These are phyloP conservation scores for Ilyonectria sp. DNA, from an alignment of 2,329 filamentous ascomycete species.

Conservation along the genomic window DNA sequence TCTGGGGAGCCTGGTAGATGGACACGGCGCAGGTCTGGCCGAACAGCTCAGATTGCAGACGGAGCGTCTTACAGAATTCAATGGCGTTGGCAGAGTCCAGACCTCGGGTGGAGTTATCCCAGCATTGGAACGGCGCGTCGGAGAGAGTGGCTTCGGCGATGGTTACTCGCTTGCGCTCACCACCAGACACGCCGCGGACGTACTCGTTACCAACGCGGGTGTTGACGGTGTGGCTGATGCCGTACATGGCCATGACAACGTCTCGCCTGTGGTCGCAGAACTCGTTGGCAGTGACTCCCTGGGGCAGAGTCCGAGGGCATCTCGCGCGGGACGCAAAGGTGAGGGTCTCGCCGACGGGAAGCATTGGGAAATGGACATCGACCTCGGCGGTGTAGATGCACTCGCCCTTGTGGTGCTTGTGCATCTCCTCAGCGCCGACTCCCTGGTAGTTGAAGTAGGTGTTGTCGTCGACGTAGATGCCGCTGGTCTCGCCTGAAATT, in stretches of 20 bases:
- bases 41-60: conserved; percentile 27
- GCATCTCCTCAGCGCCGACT: conserved; percentile 27
- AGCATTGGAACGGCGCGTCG: conserved; percentile 27
- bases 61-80: conserved; percentile 27
- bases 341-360: conserved; percentile 30
- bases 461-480: conserved; percentile 25
- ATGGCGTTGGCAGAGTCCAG: conserved; percentile 31
- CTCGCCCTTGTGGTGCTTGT: conserved; percentile 30
- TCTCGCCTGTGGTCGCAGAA: conserved; percentile 33
- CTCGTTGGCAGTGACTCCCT: conserved; percentile 6
- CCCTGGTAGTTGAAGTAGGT: conserved; percentile 34
- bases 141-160: conserved; percentile 31
- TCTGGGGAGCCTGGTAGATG: conserved; percentile 31
- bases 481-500: conserved; percentile 28
- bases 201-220: conserved; percentile 31
- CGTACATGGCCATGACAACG: conserved; percentile 33
- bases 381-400: conserved; percentile 30
- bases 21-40: conserved; percentile 31
- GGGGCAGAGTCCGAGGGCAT: conserved; percentile 24
- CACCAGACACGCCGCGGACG: conserved; percentile 26
- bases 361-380: conserved; percentile 30
- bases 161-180: conserved; percentile 29
- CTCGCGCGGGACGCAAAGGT: conserved; percentile 29
- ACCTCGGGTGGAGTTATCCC: conserved; percentile 28
- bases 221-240: conserved; percentile 32